These are phyloP conservation scores for Cryptococcus hybrid DNA, from an alignment of 1,284 basidiomycete genomes.

Conservation along the genomic window DNA sequence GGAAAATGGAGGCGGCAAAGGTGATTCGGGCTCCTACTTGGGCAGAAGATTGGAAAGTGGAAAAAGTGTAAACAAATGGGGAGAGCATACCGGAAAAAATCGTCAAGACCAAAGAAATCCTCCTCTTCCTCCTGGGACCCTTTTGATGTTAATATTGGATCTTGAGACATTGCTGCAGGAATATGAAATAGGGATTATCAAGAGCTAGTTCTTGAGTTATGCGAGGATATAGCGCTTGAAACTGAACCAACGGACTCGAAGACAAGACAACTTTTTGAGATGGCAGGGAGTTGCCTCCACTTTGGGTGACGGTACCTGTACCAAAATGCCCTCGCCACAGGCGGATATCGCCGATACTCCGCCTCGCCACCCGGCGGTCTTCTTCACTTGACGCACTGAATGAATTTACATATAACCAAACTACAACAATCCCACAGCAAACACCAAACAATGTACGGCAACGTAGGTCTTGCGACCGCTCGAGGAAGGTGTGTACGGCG, in stretches of 20 bases:
- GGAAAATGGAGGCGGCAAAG: constrained; percentile 28
- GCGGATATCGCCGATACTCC: not conserved
- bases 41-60: no score
- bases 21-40: constrained; percentile 39
- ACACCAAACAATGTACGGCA: constrained; percentile 51
- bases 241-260: no score
- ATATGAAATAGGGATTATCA: no score
- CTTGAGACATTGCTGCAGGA: not conserved
- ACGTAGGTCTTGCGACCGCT: constrained; percentile 73
- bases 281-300: no score
- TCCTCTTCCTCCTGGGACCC: constrained; percentile 27
- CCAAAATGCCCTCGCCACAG: not conserved
- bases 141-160: not conserved
- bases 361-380: not conserved
- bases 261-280: no score
- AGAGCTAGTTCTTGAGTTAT: no score
- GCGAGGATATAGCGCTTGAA: no score
- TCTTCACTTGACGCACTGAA: not conserved
- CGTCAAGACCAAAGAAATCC: constrained; percentile 43
- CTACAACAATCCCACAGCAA: not conserved
- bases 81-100: constrained; percentile 46
- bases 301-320: no score
- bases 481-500: constrained; percentile 70
- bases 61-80: not conserved
- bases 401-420: not conserved